Conservation (phyloP, 2,329 filamentous ascomycete species). For the Trichophyton equinum region DNA sequence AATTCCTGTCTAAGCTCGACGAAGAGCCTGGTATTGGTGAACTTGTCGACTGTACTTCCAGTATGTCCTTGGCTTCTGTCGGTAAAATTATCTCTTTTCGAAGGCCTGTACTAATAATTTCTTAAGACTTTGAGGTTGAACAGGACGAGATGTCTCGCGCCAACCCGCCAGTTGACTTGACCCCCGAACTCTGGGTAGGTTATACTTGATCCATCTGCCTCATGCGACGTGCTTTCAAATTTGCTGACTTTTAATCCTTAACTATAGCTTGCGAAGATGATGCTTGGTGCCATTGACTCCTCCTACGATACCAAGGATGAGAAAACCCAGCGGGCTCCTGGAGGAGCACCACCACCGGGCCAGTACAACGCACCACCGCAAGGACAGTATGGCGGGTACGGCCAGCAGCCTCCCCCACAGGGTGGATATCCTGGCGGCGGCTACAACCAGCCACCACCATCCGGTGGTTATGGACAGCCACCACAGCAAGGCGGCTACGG, state of each 20-base stretch:
- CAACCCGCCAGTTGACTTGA: slow-evolving; percentile 49
- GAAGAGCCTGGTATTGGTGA: slow-evolving; percentile 49
- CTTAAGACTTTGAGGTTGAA: slow-evolving; percentile 52
- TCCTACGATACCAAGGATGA: slow-evolving; percentile 56
- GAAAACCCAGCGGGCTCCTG: slow-evolving; percentile 33
- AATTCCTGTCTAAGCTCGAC: slow-evolving; percentile 53
- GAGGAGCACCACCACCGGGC: slow-evolving; percentile 16
- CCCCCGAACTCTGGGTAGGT: slow-evolving; percentile 50
- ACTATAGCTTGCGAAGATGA: slow-evolving; percentile 48
- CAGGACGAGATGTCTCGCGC: slow-evolving; percentile 53
- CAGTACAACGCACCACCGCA: slow-evolving; percentile 26
- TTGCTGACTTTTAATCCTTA: background rate
- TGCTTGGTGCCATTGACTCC: slow-evolving; percentile 54
- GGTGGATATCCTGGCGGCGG: slow-evolving; percentile 13
- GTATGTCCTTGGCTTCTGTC: slow-evolving; percentile 32
- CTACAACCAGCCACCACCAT: slow-evolving; percentile 21
- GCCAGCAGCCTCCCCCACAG: slow-evolving; percentile 20
- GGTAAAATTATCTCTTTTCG: too few relatives aligned
- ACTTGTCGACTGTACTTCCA: slow-evolving; percentile 56
- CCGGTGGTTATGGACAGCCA: slow-evolving; percentile 16
- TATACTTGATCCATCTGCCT: background rate
- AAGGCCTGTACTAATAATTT: slow-evolving; percentile 12
- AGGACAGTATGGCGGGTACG: slow-evolving; percentile 16
- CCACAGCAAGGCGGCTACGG: slow-evolving; percentile 17
- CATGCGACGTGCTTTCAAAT: background rate